Evolutionary conservation across 139 green algal genomes (phyloP), one percentile per base, ranked within the genome.

Genomic region (Limnomonas spitsbergensis): DNA sequence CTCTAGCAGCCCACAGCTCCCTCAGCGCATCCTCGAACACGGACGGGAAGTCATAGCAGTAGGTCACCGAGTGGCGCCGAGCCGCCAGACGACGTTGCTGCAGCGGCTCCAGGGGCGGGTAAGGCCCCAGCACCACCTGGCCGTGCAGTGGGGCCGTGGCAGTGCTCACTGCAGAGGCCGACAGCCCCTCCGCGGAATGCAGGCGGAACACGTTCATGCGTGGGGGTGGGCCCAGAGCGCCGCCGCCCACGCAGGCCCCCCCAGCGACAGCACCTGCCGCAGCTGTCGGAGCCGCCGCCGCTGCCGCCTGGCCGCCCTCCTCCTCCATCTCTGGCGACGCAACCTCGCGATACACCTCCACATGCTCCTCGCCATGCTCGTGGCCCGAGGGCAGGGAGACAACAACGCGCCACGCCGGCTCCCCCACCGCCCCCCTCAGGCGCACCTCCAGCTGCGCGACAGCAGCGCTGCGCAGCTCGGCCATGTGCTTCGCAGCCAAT

Each of bases 1-100:
- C 90, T 39, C 88, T 77, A 6, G 82, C 87, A 1, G 78, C 68
- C 95, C 95, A 98, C 6, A 90, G 76, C 66, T 91, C 84, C 9
- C 92, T 80, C 84, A 98, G 86, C 14, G 94, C 95, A 31, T 94
- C 92, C 56, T 91, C 89, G 85, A 98, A 97, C 36, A 98, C 92
- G 2, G 80, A 78, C 0, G 95, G 95, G 85, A 98, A 98, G 87
- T 99, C 95, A 80, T 98, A 98, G 84, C 86, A 93, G 87, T 97
- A 99, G 61, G 94, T 98, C 53, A 95, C 95, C 34, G 80, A 83
- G 81, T 94, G 90, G 14, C 91, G 85, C 4, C 90, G 82, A 1
- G 94, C 94, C 3, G 87, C 85, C 77, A 98, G 78, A 3, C 93
- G 74, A 9, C 80, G 53, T 53, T 92, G 86, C 84, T 97, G 89